Conservation (phyloP, 2,329 filamentous ascomycete species). For the Cryphonectria parasitica region DNA sequence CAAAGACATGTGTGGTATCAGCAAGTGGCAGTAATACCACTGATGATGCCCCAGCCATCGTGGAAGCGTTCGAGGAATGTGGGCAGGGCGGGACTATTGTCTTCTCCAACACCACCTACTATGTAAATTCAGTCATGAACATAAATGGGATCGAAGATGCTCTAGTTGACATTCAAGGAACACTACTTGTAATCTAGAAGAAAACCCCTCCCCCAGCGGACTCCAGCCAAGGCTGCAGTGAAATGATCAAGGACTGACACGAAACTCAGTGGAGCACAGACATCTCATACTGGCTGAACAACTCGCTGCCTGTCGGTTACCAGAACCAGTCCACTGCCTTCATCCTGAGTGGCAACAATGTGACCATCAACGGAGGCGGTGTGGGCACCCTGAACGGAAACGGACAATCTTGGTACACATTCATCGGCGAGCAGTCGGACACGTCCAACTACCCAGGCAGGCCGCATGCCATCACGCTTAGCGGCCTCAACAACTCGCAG, state of each 20-base stretch:
- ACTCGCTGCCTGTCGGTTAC: conserved; percentile 48
- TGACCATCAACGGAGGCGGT: conserved; percentile 49
- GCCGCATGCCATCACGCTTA: conserved; percentile 54
- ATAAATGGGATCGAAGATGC: conserved; percentile 46
- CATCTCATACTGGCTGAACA: conserved; percentile 49
- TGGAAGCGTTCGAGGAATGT: conserved; percentile 46
- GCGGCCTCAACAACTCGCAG: conserved; percentile 47
- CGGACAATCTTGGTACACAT: conserved; percentile 56
- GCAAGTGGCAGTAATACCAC: conserved; percentile 28
- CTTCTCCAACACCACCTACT: conserved; percentile 49
- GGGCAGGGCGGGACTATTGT: conserved; percentile 44
- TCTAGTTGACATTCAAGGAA: conserved; percentile 48
- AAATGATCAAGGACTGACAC: neutral
- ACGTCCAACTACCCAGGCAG: conserved; percentile 48
- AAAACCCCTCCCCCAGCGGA: too few species aligned
- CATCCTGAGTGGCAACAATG: conserved; percentile 51
- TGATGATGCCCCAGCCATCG: conserved; percentile 47
- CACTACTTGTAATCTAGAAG: conserved; percentile 36
- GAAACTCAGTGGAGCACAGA: conserved; percentile 41
- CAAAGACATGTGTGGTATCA: conserved; percentile 8
- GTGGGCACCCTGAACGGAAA: conserved; percentile 55
- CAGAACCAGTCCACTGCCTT: conserved; percentile 53
- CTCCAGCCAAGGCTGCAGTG: neutral
- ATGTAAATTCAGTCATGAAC: conserved; percentile 49
- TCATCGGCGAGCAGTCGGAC: conserved; percentile 37